Conservation (phyloP, 305 asterid species). For the Ilex paraguariensis region DNA sequence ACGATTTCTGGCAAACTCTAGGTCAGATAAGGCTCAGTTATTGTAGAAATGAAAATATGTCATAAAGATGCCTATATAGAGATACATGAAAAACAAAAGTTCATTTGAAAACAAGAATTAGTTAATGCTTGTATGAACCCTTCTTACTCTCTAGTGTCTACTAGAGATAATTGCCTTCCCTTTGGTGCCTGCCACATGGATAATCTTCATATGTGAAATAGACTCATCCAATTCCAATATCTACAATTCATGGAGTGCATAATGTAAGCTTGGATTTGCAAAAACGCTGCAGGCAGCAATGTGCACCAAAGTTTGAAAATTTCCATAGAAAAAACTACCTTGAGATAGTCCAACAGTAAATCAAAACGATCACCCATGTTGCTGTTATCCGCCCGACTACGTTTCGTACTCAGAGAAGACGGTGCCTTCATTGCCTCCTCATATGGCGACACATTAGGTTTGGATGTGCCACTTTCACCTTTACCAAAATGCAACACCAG, state of each 20-base stretch:
- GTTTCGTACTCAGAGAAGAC: constrained; percentile 76
- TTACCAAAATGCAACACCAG: neutral
- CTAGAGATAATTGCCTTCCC: constrained; percentile 55
- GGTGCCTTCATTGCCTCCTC: constrained; percentile 89
- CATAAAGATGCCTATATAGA: too few relatives aligned
- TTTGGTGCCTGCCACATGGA: constrained; percentile 98
- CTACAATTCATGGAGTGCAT: constrained; percentile 29
- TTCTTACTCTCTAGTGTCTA: neutral
- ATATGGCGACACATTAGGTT: constrained; percentile 34
- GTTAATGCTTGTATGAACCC: neutral
- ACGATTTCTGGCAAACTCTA: too few relatives aligned
- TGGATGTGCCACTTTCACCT: constrained; percentile 37
- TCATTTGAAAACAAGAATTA: neutral
- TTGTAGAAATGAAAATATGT: too few relatives aligned
- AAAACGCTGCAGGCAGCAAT: neutral
- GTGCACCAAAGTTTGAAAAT: neutral
- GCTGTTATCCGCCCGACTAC: constrained; percentile 86
- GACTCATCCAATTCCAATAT: constrained; percentile 84
- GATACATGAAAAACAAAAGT: neutral
- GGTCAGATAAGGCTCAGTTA: too few relatives aligned
- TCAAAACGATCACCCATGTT: constrained; percentile 73
- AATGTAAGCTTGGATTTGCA: neutral
- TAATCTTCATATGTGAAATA: constrained; percentile 75
- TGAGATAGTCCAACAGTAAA: constrained; percentile 63
- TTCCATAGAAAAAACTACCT: constrained; percentile 35